phyloP scores from a whole-genome alignment of 2,329 filamentous ascomycete genomes.

The Diaporthe velutina region DNA sequence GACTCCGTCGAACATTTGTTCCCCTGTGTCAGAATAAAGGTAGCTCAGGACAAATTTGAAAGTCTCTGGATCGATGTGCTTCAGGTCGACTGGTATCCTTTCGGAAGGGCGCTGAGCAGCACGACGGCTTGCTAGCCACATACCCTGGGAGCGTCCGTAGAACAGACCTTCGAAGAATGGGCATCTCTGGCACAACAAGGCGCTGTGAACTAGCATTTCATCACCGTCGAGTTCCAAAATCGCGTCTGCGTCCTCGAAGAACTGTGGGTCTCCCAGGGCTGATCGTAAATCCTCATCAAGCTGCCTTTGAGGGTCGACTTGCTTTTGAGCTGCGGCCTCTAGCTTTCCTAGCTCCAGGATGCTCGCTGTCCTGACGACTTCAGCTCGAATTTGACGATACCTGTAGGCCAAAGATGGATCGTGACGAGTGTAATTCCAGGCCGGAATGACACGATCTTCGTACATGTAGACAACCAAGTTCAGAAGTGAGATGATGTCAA shows the following conservation, averaged over 20 bases:
- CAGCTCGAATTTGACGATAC: slow-evolving; percentile 83
- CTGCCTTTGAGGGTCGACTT: slow-evolving; percentile 73
- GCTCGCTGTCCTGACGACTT: slow-evolving; percentile 88
- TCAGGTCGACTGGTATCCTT: slow-evolving; percentile 80
- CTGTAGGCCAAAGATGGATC: slow-evolving; percentile 75
- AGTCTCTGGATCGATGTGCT: slow-evolving; percentile 79
- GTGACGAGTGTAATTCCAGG: slow-evolving; percentile 85
- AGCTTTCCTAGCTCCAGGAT: slow-evolving; percentile 78
- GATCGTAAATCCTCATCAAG: slow-evolving; percentile 78
- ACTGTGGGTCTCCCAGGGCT: slow-evolving; percentile 76
- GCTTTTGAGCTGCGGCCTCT: slow-evolving; percentile 82
- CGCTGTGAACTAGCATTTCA: slow-evolving; percentile 81
- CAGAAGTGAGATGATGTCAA: slow-evolving; percentile 84
- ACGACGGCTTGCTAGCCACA: slow-evolving; percentile 84
- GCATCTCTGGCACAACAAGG: slow-evolving; percentile 84
- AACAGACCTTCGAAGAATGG: slow-evolving; percentile 95
- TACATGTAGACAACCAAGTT: slow-evolving; percentile 87
- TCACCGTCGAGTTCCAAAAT: slow-evolving; percentile 82
- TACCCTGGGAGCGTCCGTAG: slow-evolving; percentile 85
- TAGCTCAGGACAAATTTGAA: slow-evolving; percentile 85
- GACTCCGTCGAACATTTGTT: slow-evolving; percentile 84
- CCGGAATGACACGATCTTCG: slow-evolving; percentile 82
- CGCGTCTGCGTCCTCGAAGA: slow-evolving; percentile 85
- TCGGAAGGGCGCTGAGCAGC: slow-evolving; percentile 51
- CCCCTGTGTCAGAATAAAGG: slow-evolving; percentile 86